phyloP scores from a whole-genome alignment of 2,329 filamentous ascomycete genomes.

The Cercospora zeae-maydis region DNA sequence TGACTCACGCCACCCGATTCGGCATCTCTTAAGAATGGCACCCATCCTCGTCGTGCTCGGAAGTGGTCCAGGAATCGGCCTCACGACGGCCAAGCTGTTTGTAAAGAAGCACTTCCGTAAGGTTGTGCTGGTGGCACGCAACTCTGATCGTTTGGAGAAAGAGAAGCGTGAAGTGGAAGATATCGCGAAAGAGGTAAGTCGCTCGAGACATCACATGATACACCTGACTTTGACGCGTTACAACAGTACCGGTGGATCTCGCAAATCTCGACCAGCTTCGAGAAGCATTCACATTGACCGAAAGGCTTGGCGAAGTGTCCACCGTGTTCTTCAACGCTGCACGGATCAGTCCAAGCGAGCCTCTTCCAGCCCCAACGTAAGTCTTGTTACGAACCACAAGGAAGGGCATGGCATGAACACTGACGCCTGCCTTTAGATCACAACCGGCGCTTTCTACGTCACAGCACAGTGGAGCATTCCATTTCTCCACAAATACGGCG shows the following conservation, averaged over 20 bases:
- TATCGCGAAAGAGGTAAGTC: background rate
- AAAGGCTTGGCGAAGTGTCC: conserved; percentile 13
- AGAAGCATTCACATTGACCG: conserved; percentile 9
- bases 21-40: background rate
- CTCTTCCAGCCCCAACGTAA: conserved; percentile 11
- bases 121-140: conserved; percentile 18
- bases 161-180: conserved; percentile 10
- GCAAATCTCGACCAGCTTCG: conserved; percentile 10
- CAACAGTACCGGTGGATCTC: conserved; percentile 8
- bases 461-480: conserved; percentile 17
- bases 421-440: background rate
- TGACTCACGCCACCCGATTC: background rate
- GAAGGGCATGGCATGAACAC: background rate
- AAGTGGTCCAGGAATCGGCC: conserved; percentile 18
- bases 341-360: conserved; percentile 7
- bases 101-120: conserved; percentile 12
- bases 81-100: conserved; percentile 17
- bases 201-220: background rate
- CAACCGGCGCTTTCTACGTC: conserved; percentile 14
- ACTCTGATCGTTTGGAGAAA: conserved; percentile 15
- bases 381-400: background rate
- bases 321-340: conserved; percentile 20
- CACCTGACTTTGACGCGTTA: background rate
- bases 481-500: background rate
- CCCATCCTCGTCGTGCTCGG: conserved; percentile 15